These are phyloP conservation scores for Irpex sp. DNA, from an alignment of 1,284 basidiomycete species.

Conservation along the genomic window DNA sequence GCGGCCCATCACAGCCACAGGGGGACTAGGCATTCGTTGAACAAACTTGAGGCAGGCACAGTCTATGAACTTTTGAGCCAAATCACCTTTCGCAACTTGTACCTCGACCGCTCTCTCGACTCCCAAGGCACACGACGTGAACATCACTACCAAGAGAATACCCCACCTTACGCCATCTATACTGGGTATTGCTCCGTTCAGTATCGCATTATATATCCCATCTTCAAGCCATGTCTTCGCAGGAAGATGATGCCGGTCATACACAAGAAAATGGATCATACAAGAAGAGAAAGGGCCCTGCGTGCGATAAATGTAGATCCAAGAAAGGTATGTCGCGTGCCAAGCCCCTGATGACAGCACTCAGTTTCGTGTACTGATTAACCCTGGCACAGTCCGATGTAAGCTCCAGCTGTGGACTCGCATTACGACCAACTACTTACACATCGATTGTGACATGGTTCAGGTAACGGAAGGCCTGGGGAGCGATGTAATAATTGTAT, in stretches of 20 bases:
- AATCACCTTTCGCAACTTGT: too few relatives aligned
- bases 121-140: neutral
- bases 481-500: slow-evolving; percentile 9
- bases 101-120: too few relatives aligned
- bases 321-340: slow-evolving; percentile 10
- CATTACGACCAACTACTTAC: neutral
- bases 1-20: neutral
- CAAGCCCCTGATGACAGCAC: neutral
- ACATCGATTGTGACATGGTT: neutral
- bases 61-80: too few relatives aligned
- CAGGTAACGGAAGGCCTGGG: slow-evolving; percentile 11
- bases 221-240: slow-evolving; percentile 12
- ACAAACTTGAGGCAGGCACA: neutral
- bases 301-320: slow-evolving; percentile 12
- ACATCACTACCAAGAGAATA: neutral
- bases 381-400: slow-evolving; percentile 10
- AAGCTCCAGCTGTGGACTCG: neutral
- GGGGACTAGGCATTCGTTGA: neutral
- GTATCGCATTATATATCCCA: neutral
- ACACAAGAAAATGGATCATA: neutral
- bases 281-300: slow-evolving; percentile 9
- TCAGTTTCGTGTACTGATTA: neutral
- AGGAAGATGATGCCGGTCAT: slow-evolving; percentile 6
- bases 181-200: neutral
- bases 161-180: neutral